Evolutionary conservation across 1,284 basidiomycete species (phyloP).

Genomic region (Malassezia equina): DNA sequence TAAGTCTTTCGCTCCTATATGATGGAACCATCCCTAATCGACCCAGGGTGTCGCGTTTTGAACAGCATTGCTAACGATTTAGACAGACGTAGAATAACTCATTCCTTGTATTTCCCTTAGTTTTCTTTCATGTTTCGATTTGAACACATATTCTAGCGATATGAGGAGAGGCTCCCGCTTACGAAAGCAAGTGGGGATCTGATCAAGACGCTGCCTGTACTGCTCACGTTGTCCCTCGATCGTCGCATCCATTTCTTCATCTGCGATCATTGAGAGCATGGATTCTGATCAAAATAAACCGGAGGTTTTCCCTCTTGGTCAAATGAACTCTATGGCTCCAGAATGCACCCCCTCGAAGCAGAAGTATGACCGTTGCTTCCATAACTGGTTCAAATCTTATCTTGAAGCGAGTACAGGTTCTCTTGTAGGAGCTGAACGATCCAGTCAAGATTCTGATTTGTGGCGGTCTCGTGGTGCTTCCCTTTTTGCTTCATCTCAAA

Average conservation of each 20-base stretch:
- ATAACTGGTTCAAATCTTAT: slow-evolving; percentile 90
- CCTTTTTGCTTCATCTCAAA: slow-evolving; percentile 14
- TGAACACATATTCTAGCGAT: neutral
- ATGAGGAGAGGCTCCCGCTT: neutral
- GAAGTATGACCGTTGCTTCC: slow-evolving; percentile 84
- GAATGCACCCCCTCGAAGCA: slow-evolving; percentile 82
- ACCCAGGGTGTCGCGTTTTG: neutral
- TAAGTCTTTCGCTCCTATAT: slow-evolving; percentile 46
- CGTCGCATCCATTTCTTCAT: neutral
- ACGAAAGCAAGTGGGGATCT: neutral
- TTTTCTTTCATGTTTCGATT: neutral
- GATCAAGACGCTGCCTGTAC: neutral
- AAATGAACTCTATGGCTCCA: slow-evolving; percentile 55
- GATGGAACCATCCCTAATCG: slow-evolving; percentile 20
- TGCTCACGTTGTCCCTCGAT: neutral
- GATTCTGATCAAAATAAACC: neutral
- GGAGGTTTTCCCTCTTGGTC: neutral
- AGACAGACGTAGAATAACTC: neutral
- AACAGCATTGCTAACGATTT: neutral
- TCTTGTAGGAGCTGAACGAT: neutral
- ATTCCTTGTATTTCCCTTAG: neutral
- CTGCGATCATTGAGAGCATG: neutral
- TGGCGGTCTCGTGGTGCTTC: neutral
- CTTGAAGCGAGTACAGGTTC: slow-evolving; percentile 49
- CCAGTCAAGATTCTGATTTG: slow-evolving; percentile 49